Percentiles rank a stretch among this genome's conserved stretches.
Conservation (phyloP, 352 stramenopile species). For the Phytophthora multivora region DNA sequence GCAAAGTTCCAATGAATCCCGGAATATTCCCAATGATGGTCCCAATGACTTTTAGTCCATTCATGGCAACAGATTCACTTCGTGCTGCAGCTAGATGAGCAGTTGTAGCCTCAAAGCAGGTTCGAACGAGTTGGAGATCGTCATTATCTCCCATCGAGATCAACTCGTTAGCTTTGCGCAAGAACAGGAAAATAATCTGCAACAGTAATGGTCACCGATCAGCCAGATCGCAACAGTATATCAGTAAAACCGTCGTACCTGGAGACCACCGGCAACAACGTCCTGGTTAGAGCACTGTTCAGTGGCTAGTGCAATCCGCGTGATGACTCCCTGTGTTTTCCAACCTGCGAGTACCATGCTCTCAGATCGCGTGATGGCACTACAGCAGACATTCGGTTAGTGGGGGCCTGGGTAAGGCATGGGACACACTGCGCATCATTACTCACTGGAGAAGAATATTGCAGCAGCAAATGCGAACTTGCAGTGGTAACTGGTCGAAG, state of each 20-base stretch:
- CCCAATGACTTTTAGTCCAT: constrained; percentile 60
- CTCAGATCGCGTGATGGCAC: constrained; percentile 33
- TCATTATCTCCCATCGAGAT: constrained; percentile 26
- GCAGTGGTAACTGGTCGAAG: constrained; percentile 27
- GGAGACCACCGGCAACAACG: constrained; percentile 33
- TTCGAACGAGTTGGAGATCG: constrained; percentile 26
- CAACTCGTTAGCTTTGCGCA: constrained; percentile 42
- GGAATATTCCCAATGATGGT: constrained; percentile 59
- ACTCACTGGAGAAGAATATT: constrained; percentile 68
- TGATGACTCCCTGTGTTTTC: constrained; percentile 32
- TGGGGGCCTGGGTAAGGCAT: neutral
- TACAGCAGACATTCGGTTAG: constrained; percentile 4
- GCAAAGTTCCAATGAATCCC: constrained; percentile 37
- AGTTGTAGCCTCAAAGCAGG: constrained; percentile 30
- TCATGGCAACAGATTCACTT: constrained; percentile 49
- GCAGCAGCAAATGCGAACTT: constrained; percentile 68
- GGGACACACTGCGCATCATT: neutral
- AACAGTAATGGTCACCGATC: constrained; percentile 8
- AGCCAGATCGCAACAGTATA: neutral
- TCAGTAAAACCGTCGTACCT: constrained; percentile 24
- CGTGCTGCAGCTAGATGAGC: constrained; percentile 25
- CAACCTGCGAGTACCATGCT: constrained; percentile 23
- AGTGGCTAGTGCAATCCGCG: constrained; percentile 21
- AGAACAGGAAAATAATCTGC: constrained; percentile 54
- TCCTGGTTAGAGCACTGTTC: constrained; percentile 22